Conservation (phyloP, 768 basidiomycete genomes). For the Phanerodontia chrysosporium region DNA sequence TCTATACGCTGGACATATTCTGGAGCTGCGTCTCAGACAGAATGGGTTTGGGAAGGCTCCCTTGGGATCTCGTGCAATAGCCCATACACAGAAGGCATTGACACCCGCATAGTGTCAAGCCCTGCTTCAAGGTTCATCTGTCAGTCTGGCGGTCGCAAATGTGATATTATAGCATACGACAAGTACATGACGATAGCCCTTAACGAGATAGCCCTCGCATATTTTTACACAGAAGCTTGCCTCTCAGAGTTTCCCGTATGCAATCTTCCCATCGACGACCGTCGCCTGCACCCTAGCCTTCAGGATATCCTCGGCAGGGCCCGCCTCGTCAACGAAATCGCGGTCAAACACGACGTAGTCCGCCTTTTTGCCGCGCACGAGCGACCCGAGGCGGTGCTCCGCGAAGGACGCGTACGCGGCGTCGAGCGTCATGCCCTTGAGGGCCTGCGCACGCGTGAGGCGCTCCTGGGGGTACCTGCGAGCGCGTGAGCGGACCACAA, state of each 20-base stretch:
- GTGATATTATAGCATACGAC: no score
- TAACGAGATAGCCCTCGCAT: no score
- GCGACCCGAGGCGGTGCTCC: slow-evolving; percentile 66
- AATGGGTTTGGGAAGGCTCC: no score
- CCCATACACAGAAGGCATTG: no score
- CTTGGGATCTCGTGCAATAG: no score
- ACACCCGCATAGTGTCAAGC: no score
- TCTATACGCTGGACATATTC: no score
- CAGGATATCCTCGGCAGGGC: slow-evolving; percentile 57
- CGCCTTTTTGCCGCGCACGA: slow-evolving; percentile 74
- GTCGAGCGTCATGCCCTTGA: slow-evolving; percentile 89
- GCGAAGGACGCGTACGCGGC: slow-evolving; percentile 85
- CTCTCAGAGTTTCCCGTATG: slow-evolving; percentile 45
- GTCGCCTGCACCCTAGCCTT: slow-evolving; percentile 65
- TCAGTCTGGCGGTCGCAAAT: no score
- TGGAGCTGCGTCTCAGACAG: no score
- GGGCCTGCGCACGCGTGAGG: slow-evolving; percentile 76
- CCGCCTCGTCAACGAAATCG: slow-evolving; percentile 70
- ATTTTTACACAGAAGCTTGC: neutral
- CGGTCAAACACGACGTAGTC: slow-evolving; percentile 84
- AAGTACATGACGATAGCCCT: no score
- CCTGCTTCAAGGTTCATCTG: no score
- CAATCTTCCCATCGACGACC: slow-evolving; percentile 67
- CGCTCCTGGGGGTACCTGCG: slow-evolving; percentile 72
- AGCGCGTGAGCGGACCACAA: neutral